A percentile compares a stretch with the other conserved stretches of the same genome.
Evolutionary conservation across 2,329 filamentous ascomycete species (phyloP).

Genomic region (Diaporthe caulivora): DNA sequence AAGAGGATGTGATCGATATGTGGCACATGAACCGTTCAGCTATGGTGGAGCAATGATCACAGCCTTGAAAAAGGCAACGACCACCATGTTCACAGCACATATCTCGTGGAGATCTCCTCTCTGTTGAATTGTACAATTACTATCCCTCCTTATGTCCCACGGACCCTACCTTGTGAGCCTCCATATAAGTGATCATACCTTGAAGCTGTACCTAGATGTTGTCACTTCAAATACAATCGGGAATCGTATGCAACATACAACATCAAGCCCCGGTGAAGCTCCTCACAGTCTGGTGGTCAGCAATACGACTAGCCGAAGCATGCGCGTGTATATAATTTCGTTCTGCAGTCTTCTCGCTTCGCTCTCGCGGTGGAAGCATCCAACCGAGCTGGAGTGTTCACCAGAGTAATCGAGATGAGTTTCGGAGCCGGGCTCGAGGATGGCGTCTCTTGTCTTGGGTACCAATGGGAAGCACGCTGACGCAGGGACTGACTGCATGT

Average conservation of each 20-base stretch:
- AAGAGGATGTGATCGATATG: constrained; percentile 26
- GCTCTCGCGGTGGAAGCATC: not conserved
- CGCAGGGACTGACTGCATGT: not conserved
- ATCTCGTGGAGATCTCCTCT: not conserved
- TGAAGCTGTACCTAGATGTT: not conserved
- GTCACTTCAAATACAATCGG: not conserved
- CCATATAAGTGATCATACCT: not conserved
- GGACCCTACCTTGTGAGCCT: not conserved
- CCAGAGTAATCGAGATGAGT: not conserved
- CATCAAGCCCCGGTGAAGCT: not conserved
- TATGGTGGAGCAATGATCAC: constrained; percentile 33
- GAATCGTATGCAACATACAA: not conserved
- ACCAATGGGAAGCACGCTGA: not conserved
- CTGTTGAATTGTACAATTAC: not conserved
- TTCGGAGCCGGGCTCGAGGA: constrained; percentile 12
- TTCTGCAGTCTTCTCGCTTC: not conserved
- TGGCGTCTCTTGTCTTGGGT: not conserved
- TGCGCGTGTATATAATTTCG: not conserved
- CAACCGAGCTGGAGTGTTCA: not conserved
- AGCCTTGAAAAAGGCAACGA: not conserved
- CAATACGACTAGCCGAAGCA: not conserved
- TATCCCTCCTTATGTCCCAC: not conserved
- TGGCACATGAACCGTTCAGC: constrained; percentile 29
- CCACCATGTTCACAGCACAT: not conserved
- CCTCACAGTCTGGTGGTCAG: not conserved